Evolutionary conservation across 495 filamentous ascomycete genomes (phyloP).

Genomic region (Massariosphaeria phaeospora): DNA sequence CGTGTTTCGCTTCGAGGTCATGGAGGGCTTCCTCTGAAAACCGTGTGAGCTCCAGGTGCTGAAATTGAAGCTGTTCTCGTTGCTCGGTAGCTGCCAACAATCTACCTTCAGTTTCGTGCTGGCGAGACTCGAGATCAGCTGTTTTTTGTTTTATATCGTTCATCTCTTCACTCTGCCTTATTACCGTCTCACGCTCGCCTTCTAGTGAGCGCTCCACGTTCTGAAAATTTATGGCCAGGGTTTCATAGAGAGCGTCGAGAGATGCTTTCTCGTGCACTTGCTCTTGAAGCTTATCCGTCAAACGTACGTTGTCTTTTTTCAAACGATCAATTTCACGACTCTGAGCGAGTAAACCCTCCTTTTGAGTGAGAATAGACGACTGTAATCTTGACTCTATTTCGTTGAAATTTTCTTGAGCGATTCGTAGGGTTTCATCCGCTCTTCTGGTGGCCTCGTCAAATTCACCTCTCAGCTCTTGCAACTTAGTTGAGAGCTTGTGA

Average conservation of each 20-base stretch:
- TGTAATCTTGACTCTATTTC: conserved; percentile 11
- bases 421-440: conserved; percentile 6
- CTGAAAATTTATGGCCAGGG: not conserved
- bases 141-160: not conserved
- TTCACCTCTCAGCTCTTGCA: conserved; percentile 13
- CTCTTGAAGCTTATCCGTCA: not conserved
- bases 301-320: not conserved
- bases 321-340: not conserved
- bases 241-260: not conserved
- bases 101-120: conserved; percentile 1
- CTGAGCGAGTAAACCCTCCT: conserved; percentile 10
- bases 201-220: not conserved
- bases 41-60: conserved; percentile 1
- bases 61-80: conserved; percentile 1
- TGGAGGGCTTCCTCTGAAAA: conserved; percentile 12
- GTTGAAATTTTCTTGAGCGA: conserved; percentile 14
- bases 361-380: conserved; percentile 6
- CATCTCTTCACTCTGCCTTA: conserved; percentile 5
- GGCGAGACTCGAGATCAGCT: not conserved
- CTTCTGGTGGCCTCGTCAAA: conserved; percentile 18
- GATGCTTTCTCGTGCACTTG: not conserved
- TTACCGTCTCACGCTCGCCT: not conserved
- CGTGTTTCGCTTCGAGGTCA: conserved; percentile 11
- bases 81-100: not conserved
- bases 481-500: not conserved